Evolutionary conservation across 805 yeast species (phyloP), one percentile per base, ranked within the genome.

Genomic region (Teunomyces barrocoloradensis): DNA sequence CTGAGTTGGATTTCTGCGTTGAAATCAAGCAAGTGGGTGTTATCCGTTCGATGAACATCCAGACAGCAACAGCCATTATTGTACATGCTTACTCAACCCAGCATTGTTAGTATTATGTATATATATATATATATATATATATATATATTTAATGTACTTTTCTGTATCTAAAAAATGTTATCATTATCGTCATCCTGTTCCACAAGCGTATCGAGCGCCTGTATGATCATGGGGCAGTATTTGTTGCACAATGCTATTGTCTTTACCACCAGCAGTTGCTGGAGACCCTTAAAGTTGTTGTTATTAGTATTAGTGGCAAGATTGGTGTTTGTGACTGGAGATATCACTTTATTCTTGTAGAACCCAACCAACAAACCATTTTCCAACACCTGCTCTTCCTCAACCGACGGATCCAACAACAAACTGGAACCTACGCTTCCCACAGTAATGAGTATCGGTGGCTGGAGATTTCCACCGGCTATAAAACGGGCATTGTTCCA

Each of bases 1-100:
- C 88, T 0, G 92, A 87, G 58, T 71, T 92, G 28, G 97, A 91
- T 60, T 71, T 84, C 54, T 91, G 97, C 62, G 81, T 92, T 35
- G 96, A 91, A 59, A 91, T 91, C 56, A 88, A 89, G 60, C 98
- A 91, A 62, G 84, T 82, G 35, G 98, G 98, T 12, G 90, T 91
- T 13, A 82, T 92, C 35, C 76, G 98, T 55, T 90, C 97, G 1
- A 91, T 91, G 98, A 91, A 91, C 60, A 91, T 91, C 51, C 98
- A 91, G 68, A 91, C 97, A 0, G 98, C 97, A 1, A 84, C 97
- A 0, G 98, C 97, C 0, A 90, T 91, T 17, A 81, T 91, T 44
- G 96, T 90, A 5, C 96, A 91, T 65, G 94, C 97, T 0, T 91
- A 92, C 58, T 82, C 95, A 1, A 63, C 76, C 15, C 88, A 84